Evolutionary conservation across 2,329 filamentous ascomycete species (phyloP).

Genomic region (Periconia macrospinosa): DNA sequence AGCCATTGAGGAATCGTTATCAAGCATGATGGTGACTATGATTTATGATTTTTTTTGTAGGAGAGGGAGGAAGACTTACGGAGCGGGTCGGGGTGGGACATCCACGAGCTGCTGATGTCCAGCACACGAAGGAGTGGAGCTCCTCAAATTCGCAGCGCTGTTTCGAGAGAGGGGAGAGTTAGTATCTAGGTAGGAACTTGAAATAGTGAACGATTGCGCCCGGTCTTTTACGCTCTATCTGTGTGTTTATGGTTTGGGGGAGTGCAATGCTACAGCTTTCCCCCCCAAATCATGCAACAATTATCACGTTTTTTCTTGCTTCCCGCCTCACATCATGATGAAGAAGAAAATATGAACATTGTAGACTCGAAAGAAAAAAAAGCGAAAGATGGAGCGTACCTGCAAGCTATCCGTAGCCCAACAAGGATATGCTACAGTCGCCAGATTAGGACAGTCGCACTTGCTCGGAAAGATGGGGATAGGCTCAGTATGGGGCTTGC

Average conservation of each 20-base stretch:
- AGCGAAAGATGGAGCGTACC: conserved; percentile 18
- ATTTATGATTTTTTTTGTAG: not conserved
- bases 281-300: too few relatives aligned
- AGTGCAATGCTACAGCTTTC: too few relatives aligned
- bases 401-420: conserved; percentile 33
- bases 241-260: too few relatives aligned
- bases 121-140: conserved; percentile 31
- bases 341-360: not conserved
- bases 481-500: conserved; percentile 45
- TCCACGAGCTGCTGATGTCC: conserved; percentile 27
- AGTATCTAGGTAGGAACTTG: not conserved
- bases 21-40: too few relatives aligned
- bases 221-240: too few relatives aligned
- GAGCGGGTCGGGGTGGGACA: conserved; percentile 30
- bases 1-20: too few relatives aligned
- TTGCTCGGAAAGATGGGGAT: conserved; percentile 59
- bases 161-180: not conserved
- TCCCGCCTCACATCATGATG: not conserved
- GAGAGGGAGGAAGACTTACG: conserved; percentile 13
- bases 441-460: conserved; percentile 43
- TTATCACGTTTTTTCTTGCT: not conserved
- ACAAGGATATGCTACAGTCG: conserved; percentile 28
- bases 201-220: too few relatives aligned
- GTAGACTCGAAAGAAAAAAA: not conserved
- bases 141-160: conserved; percentile 35